These are phyloP conservation scores for Debaryomyces prosopidis DNA, from an alignment of 805 yeast genomes.

Conservation along the genomic window DNA sequence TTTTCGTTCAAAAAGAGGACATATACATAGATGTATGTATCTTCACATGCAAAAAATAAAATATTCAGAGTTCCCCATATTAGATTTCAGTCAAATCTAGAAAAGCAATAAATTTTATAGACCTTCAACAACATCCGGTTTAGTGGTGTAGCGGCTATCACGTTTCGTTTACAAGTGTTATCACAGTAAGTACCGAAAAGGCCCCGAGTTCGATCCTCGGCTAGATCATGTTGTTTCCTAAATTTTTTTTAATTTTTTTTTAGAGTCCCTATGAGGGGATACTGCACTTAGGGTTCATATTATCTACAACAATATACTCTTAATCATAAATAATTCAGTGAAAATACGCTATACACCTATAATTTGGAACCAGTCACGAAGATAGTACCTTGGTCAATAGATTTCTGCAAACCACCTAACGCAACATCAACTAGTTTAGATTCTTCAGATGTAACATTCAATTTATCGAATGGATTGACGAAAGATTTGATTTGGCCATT, in stretches of 20 bases:
- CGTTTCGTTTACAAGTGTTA: conserved; percentile 41
- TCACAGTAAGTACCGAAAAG: conserved; percentile 40
- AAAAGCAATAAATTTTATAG: background rate
- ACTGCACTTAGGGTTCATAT: background rate
- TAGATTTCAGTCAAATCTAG: background rate
- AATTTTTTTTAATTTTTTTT: background rate
- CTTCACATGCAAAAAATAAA: no score
- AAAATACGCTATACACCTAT: conserved; percentile 10
- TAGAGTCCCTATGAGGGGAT: background rate
- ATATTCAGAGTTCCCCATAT: no score
- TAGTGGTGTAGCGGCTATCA: conserved; percentile 46
- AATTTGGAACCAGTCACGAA: conserved; percentile 42
- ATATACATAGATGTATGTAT: no score
- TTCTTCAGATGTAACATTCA: conserved; percentile 31
- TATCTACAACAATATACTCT: background rate
- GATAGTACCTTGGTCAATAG: conserved; percentile 40
- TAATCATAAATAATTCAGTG: background rate
- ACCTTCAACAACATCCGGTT: conserved; percentile 19
- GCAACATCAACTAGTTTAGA: conserved; percentile 36
- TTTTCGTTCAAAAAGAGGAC: no score
- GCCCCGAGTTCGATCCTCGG: conserved; percentile 49
- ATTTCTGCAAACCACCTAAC: conserved; percentile 37
- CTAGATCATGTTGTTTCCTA: conserved; percentile 29
- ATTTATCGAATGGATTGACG: conserved; percentile 32
- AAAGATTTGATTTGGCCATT: conserved; percentile 38